Evolutionary conservation across 495 filamentous ascomycete genomes (phyloP).

Genomic region (Letharia columbiana): DNA sequence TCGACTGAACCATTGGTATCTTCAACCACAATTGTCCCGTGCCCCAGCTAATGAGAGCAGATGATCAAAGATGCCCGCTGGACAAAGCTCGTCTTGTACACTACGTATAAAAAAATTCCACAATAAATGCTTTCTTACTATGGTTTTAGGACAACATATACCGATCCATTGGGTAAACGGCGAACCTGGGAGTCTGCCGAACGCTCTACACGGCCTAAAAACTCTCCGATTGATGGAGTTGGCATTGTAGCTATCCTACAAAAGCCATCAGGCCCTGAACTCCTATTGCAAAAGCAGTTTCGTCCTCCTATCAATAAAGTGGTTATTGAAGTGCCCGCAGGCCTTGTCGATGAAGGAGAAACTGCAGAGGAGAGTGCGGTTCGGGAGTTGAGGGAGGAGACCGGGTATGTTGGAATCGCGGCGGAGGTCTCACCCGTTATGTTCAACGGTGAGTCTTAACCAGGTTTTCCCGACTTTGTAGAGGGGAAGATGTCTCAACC

Average conservation of each 20-base stretch:
- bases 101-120: neutral
- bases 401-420: conserved; percentile 72
- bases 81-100: conserved; percentile 49
- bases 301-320: conserved; percentile 73
- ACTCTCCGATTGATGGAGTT: conserved; percentile 73
- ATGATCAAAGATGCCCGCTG: conserved; percentile 57
- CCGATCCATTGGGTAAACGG: conserved; percentile 56
- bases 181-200: conserved; percentile 80
- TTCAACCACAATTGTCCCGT: conserved; percentile 12
- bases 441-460: conserved; percentile 56
- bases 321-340: conserved; percentile 78
- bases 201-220: conserved; percentile 55
- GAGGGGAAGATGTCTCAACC: neutral
- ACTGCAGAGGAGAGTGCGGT: conserved; percentile 70
- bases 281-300: conserved; percentile 83
- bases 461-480: neutral
- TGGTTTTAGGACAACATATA: conserved; percentile 50
- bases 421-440: conserved; percentile 52
- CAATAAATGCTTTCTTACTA: neutral
- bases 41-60: conserved; percentile 29
- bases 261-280: conserved; percentile 59
- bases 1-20: conserved; percentile 43
- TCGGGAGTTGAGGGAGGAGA: conserved; percentile 89
- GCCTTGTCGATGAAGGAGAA: conserved; percentile 75
- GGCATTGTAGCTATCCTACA: conserved; percentile 83